Base-by-base conservation (phyloP, 2,329 filamentous ascomycete genomes). In the Scedosporium apiospermum region DNA sequence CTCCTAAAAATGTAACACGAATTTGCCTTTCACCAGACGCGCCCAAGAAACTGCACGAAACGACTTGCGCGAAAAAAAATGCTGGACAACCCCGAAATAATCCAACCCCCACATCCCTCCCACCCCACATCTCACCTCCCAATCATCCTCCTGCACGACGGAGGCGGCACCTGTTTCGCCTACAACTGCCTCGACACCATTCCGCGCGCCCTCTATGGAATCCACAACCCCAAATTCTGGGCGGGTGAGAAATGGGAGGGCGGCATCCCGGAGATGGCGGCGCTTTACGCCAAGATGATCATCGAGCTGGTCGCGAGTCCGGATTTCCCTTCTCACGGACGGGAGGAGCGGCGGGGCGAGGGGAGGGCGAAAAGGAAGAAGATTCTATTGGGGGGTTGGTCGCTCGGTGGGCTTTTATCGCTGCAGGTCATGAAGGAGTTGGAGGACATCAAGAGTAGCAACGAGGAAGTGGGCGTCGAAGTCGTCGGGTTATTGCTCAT, bases 91-190 rank as follows among this genome's bases (percentile, higher is more conserved):
- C 71, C 71, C 3, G 71, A 76, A 60, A 64, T 70, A 46, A 65
- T 76, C 60, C 74, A 76, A 68, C 66, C 70, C 16, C 71, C 71
- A 57, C 61, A 57, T 38, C 46, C 64, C 9, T 65, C 68, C 12
- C 65, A 65, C 38, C 59, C 60, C 23, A 64, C 68, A 26, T 74
- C 74, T n/a, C 21, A 49, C 51, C 30, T 58, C 51, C 82, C 83
- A 1, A 72, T 84, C 57, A 73, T 87, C 63, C 76, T 87, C 53
- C 73, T 86, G 46, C 84, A 87, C 71, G 84, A 87, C 65, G 84
- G 84, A 65, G 82, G 84, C 66, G 84, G 84, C 68, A 86, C 83
- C 1, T 80, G 78, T 2, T 85, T 83, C 68, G 78, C 77, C 66
- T 86, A 86, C 69, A 77, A 83, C 70, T 80, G 79, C 65, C 74